phyloP scores from a whole-genome alignment of 345 rosid species.

The Eucalyptus urophylla region DNA sequence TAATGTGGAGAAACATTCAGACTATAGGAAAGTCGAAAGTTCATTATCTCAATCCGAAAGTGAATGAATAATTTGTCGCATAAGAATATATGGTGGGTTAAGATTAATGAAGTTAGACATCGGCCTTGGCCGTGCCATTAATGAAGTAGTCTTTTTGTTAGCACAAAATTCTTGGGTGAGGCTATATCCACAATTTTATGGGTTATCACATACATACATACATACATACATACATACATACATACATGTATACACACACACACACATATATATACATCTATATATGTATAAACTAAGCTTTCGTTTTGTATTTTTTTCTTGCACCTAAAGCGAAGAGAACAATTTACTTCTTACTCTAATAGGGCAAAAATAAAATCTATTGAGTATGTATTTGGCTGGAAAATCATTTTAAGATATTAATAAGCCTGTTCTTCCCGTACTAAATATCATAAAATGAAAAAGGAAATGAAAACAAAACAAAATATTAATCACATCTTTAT shows the following conservation, averaged over 20 bases:
- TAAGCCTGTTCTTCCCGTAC: background rate
- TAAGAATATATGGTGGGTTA: background rate
- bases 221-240: accelerated
- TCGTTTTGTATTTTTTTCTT: background rate
- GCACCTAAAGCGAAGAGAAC: background rate
- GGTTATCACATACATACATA: too few species aligned
- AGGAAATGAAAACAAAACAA: background rate
- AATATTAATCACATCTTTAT: background rate
- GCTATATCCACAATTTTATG: too few species aligned
- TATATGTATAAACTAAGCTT: too few species aligned
- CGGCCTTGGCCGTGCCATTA: background rate
- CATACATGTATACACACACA: too few species aligned
- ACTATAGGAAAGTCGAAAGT: background rate
- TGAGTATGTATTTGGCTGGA: background rate
- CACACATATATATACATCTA: too few species aligned
- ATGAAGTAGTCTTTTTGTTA: background rate
- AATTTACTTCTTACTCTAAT: background rate
- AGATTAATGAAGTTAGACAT: background rate
- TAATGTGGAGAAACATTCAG: background rate
- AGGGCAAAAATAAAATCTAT: background rate
- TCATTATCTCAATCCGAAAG: background rate
- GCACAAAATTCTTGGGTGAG: background rate
- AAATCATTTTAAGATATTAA: background rate
- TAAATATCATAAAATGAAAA: background rate
- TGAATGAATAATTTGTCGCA: background rate